These are phyloP conservation scores for Helminthosporium solani DNA, from an alignment of 2,329 filamentous ascomycete species.

Conservation along the genomic window DNA sequence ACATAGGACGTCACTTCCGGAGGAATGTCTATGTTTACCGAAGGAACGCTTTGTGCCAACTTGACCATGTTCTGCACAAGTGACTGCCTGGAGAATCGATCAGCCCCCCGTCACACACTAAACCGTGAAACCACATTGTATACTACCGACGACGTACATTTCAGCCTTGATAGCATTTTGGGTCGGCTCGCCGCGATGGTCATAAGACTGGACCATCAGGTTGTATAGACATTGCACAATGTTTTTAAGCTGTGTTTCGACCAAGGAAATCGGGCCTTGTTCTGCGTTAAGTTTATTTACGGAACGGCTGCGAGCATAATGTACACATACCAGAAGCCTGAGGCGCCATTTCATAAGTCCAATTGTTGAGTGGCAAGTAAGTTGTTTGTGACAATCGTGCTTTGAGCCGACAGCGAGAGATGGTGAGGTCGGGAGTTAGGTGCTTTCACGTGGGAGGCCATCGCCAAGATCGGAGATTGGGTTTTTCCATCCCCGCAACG, in stretches of 20 bases:
- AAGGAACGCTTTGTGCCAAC: conserved; percentile 52
- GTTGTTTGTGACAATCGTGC: not conserved
- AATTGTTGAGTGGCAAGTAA: not conserved
- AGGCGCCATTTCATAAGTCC: conserved; percentile 2
- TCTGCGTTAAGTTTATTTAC: not conserved
- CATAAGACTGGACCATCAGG: conserved; percentile 58
- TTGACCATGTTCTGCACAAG: conserved; percentile 56
- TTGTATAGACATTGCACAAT: conserved; percentile 64
- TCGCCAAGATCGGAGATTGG: conserved; percentile 8
- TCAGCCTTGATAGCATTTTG: conserved; percentile 59
- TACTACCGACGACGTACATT: conserved; percentile 46
- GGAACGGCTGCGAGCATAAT: not conserved
- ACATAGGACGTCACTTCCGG: conserved; percentile 65
- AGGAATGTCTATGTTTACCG: conserved; percentile 56
- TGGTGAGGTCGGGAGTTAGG: not conserved
- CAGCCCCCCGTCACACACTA: not conserved
- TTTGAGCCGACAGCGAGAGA: no score
- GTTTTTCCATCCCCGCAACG: conserved; percentile 14
- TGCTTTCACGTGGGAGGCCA: not conserved
- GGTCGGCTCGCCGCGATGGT: conserved; percentile 59
- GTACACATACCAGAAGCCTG: not conserved
- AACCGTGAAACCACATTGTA: no score
- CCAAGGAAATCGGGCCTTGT: conserved; percentile 21
- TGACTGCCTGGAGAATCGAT: conserved; percentile 42
- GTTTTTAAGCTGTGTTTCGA: conserved; percentile 57